A percentile compares a stretch with the other conserved stretches of the same genome.
phyloP scores from a whole-genome alignment of 768 basidiomycete genomes.

The Lactarius tabidus region DNA sequence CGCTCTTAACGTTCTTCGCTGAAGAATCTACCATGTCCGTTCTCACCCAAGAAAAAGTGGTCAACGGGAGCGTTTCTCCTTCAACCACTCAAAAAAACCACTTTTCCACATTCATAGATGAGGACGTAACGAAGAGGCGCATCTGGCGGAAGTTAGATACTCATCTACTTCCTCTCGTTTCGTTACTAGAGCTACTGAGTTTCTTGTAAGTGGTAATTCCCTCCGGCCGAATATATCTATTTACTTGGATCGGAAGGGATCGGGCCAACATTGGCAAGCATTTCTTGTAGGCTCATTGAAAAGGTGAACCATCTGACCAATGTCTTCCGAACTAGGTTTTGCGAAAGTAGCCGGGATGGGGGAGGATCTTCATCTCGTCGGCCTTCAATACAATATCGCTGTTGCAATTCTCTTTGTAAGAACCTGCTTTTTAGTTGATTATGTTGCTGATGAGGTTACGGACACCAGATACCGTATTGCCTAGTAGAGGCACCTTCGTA shows the following conservation, averaged over 20 bases:
- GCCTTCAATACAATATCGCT: conserved; percentile 36
- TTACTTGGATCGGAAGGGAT: conserved; percentile 16
- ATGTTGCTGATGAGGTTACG: background rate
- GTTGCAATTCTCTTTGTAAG: conserved; percentile 39
- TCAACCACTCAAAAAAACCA: background rate
- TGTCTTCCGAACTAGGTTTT: conserved; percentile 17
- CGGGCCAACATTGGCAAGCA: conserved; percentile 24
- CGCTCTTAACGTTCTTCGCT: background rate
- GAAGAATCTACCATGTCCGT: conserved; percentile 1
- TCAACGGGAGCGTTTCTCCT: background rate
- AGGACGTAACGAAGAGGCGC: background rate
- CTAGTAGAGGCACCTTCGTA: conserved; percentile 39
- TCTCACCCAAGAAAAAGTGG: background rate
- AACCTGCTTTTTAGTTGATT: background rate
- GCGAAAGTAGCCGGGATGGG: conserved; percentile 42
- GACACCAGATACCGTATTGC: conserved; percentile 36
- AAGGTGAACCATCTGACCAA: background rate
- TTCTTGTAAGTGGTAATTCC: conserved; percentile 21
- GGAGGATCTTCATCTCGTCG: conserved; percentile 35
- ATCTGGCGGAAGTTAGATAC: conserved; percentile 24
- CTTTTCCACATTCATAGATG: background rate
- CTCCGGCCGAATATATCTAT: background rate
- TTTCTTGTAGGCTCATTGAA: background rate
- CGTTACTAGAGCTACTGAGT: conserved; percentile 23
- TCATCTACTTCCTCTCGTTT: conserved; percentile 16